phyloP scores from a whole-genome alignment of 2,329 filamentous ascomycete species.

The Neonectria ditissima region DNA sequence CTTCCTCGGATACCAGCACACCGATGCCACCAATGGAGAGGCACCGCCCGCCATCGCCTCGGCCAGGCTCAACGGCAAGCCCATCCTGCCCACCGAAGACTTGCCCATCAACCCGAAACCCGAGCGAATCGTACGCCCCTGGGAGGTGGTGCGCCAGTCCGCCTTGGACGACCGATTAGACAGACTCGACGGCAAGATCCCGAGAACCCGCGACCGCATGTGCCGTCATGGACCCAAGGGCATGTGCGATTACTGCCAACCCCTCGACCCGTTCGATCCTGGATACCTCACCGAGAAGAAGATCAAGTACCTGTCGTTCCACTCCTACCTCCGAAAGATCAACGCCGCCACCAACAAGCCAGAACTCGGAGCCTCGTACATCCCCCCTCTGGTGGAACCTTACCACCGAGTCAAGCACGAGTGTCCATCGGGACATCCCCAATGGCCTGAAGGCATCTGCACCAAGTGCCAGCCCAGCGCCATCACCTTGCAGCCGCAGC shows the following conservation, averaged over 20 bases:
- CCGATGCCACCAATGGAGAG: slow-evolving; percentile 53
- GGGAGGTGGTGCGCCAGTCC: slow-evolving; percentile 92
- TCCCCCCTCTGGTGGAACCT: slow-evolving; percentile 92
- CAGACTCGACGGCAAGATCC: slow-evolving; percentile 89
- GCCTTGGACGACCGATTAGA: slow-evolving; percentile 88
- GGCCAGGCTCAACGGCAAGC: slow-evolving; percentile 82
- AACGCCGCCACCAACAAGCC: slow-evolving; percentile 97
- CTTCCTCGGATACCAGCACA: slow-evolving; percentile 82
- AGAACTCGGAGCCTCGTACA: slow-evolving; percentile 92
- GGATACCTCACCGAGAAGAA: slow-evolving; percentile 93
- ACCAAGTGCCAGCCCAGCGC: slow-evolving; percentile 98
- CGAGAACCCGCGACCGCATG: slow-evolving; percentile 84
- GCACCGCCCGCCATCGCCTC: slow-evolving; percentile 57
- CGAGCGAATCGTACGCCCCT: slow-evolving; percentile 60
- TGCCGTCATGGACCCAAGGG: slow-evolving; percentile 96
- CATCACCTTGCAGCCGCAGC: slow-evolving; percentile 93
- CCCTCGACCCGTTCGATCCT: slow-evolving; percentile 91
- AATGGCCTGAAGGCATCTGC: slow-evolving; percentile 97
- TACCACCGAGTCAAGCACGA: slow-evolving; percentile 90
- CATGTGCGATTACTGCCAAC: slow-evolving; percentile 99
- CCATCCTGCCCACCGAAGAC: slow-evolving; percentile 76
- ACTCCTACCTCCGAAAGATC: slow-evolving; percentile 92
- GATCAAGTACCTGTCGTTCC: slow-evolving; percentile 98
- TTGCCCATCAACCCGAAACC: slow-evolving; percentile 79
- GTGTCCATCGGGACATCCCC: slow-evolving; percentile 92